Conservation (phyloP, 148 eudicot species). For the Limonium bicolor region DNA sequence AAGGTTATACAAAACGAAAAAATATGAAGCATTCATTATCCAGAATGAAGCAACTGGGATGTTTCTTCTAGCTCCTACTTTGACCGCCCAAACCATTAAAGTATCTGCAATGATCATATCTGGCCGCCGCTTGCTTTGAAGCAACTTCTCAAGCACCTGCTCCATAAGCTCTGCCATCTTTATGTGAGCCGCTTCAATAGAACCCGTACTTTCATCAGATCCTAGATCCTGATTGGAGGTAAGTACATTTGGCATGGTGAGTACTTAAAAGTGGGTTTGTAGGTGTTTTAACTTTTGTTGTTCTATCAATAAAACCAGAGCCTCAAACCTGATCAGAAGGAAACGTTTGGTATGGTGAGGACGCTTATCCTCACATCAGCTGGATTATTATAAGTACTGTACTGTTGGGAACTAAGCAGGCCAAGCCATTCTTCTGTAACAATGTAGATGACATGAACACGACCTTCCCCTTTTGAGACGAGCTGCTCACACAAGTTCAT, state of each 20-base stretch:
- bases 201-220: conserved; percentile 4
- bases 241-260: no score
- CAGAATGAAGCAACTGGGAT: conserved; percentile 15
- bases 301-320: no score
- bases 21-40: conserved; percentile 1
- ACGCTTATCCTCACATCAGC: conserved; percentile 3
- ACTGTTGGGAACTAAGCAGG: conserved; percentile 1
- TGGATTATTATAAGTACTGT: no score
- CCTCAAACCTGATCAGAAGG: no score
- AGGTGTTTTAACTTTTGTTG: no score
- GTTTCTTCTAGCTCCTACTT: conserved; percentile 1
- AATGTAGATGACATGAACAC: conserved; percentile 4
- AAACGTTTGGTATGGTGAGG: conserved; percentile 14
- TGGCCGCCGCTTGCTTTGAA: no score
- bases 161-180: conserved; percentile 5
- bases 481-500: conserved; percentile 12
- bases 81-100: background rate
- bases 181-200: conserved; percentile 4
- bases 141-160: background rate
- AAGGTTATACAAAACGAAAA: background rate
- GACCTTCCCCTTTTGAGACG: background rate
- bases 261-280: no score
- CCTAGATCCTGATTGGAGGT: conserved; percentile 14
- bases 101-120: conserved; percentile 1
- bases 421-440: conserved; percentile 19